These are phyloP conservation scores for Trichoderma gracile DNA, from an alignment of 2,329 filamentous ascomycete genomes.

Conservation along the genomic window DNA sequence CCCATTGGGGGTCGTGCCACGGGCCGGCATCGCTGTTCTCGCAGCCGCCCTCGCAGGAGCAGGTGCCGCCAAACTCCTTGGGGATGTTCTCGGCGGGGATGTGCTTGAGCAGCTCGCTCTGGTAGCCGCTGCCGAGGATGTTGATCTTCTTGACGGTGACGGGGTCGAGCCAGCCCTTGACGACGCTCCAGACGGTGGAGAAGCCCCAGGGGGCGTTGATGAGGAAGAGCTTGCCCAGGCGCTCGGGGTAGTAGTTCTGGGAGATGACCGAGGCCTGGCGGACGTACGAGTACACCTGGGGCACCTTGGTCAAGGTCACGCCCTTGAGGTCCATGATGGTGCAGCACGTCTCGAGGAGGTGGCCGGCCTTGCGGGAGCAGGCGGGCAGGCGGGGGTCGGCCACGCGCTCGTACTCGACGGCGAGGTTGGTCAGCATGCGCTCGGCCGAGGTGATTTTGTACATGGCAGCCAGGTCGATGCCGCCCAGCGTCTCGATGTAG, in stretches of 20 bases:
- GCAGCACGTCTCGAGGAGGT: conserved; percentile 95
- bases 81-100: conserved; percentile 89
- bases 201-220: conserved; percentile 99
- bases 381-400: conserved; percentile 90
- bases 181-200: conserved; percentile 76
- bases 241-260: conserved; percentile 99
- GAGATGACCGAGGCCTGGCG: conserved; percentile 82
- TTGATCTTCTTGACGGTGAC: conserved; percentile 97
- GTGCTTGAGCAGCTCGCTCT: conserved; percentile 81
- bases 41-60: conserved; percentile 81
- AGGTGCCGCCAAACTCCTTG: conserved; percentile 78
- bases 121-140: conserved; percentile 78
- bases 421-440: conserved; percentile 94
- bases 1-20: conserved; percentile 74
- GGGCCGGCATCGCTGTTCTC: conserved; percentile 85
- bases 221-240: conserved; percentile 90
- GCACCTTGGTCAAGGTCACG: conserved; percentile 78
- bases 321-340: conserved; percentile 98
- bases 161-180: conserved; percentile 94
- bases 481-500: conserved; percentile 95
- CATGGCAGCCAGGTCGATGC: conserved; percentile 86
- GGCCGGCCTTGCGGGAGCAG: conserved; percentile 87
- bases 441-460: conserved; percentile 90
- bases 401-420: conserved; percentile 96
- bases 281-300: conserved; percentile 86